phyloP scores from a whole-genome alignment of 495 filamentous ascomycete genomes.

The Xylaria cubensis region DNA sequence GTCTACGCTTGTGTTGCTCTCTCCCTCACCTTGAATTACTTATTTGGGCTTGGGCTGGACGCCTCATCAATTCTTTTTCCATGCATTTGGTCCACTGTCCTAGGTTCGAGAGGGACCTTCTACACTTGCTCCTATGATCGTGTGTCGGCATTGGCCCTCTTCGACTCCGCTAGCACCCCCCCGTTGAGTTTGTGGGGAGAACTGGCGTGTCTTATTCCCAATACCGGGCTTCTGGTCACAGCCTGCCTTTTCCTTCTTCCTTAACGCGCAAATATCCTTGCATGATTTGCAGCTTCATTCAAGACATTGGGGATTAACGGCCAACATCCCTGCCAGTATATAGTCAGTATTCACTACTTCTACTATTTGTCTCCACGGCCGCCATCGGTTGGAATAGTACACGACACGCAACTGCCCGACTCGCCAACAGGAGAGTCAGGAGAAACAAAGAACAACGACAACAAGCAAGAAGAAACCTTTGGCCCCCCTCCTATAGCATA shows the following conservation, averaged over 20 bases:
- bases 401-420: conserved; percentile 39
- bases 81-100: conserved; percentile 15
- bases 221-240: conserved; percentile 33
- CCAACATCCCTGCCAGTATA: conserved; percentile 40
- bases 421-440: conserved; percentile 30
- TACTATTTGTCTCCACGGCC: conserved; percentile 19
- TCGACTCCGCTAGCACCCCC: conserved; percentile 21
- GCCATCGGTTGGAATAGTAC: conserved; percentile 26
- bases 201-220: conserved; percentile 14
- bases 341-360: conserved; percentile 21
- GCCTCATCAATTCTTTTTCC: conserved; percentile 27
- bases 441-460: conserved; percentile 19
- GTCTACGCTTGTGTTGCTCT: conserved; percentile 16
- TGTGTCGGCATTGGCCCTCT: conserved; percentile 15
- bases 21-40: conserved; percentile 31
- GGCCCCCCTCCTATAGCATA: conserved; percentile 5
- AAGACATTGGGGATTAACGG: conserved; percentile 43
- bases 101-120: conserved; percentile 11
- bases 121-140: conserved; percentile 11
- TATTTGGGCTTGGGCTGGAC: conserved; percentile 22
- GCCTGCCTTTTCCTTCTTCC: conserved; percentile 33
- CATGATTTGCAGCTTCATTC: conserved; percentile 44
- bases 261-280: conserved; percentile 36
- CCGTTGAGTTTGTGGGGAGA: conserved; percentile 29
- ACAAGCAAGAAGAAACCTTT: conserved; percentile 21